Percentiles rank a stretch among this genome's conserved stretches.
phyloP scores from a whole-genome alignment of 208 protist genomes.

The Leishmania martiniquensis region DNA sequence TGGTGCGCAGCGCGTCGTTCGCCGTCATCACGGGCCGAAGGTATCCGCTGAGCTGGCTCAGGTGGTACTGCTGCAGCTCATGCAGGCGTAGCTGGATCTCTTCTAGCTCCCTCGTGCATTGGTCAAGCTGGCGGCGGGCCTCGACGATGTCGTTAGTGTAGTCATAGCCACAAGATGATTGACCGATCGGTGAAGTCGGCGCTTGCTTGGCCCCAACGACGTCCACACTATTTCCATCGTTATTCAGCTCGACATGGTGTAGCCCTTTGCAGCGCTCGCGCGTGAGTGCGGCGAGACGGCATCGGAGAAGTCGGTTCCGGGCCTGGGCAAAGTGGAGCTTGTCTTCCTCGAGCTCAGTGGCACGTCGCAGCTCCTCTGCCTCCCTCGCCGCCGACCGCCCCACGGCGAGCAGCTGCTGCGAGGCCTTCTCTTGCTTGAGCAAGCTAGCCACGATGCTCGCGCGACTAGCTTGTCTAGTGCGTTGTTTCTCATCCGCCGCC shows the following conservation, averaged over 20 bases:
- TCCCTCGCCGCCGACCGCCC: slow-evolving; percentile 28
- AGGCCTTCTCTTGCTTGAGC: slow-evolving; percentile 18
- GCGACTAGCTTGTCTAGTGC: background rate
- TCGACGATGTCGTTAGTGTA: slow-evolving; percentile 46
- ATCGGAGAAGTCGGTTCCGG: slow-evolving; percentile 45
- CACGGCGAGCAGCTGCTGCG: slow-evolving; percentile 24
- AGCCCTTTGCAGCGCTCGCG: slow-evolving; percentile 20
- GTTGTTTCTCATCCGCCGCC: background rate
- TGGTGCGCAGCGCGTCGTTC: slow-evolving; percentile 37
- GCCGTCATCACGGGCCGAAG: slow-evolving; percentile 39
- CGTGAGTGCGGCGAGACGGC: slow-evolving; percentile 35
- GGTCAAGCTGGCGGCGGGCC: slow-evolving; percentile 50
- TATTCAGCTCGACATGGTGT: background rate
- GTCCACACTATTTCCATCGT: background rate
- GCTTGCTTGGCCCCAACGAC: background rate
- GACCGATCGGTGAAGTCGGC: background rate
- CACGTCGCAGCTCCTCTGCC: slow-evolving; percentile 35
- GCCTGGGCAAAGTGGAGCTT: slow-evolving; percentile 43
- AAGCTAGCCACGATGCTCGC: slow-evolving; percentile 15
- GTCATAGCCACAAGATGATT: background rate
- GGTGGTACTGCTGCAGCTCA: slow-evolving; percentile 53
- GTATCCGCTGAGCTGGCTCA: slow-evolving; percentile 65
- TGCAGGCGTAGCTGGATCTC: slow-evolving; percentile 38
- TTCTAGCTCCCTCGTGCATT: slow-evolving; percentile 44
- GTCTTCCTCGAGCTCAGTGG: slow-evolving; percentile 54